Base-by-base conservation (phyloP, 208 protist species). In the Porcisia deanei region DNA sequence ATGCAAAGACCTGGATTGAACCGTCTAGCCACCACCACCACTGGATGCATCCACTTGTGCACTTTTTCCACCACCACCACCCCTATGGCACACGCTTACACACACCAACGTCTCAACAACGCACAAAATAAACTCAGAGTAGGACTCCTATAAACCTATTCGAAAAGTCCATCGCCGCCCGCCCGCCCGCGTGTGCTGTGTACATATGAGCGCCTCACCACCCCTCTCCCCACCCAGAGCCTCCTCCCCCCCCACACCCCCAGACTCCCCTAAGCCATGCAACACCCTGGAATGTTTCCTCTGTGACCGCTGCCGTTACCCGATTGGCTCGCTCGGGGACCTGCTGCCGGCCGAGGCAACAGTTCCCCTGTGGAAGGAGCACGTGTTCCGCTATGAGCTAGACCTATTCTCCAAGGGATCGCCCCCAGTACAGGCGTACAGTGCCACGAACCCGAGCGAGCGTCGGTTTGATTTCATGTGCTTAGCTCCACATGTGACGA, bases 341-440 rank as follows among this genome's bases (percentile, higher is more conserved):
- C 86, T 96, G 53, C 66, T 93, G 22, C 59, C 68, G 18, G 74
- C 84, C 14, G 82, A 82, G 45, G 87, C 72, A 14, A 34, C 69
- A 8, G 65, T 53, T 39, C 72, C 78, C 8, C 80, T 74, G 2
- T 92, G 89, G 84, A 59, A 47, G 53, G 61, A 79, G 18, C 88
- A 96, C 18, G 90, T 92, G 16, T 96, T 90, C 80, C 75, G 82
- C 49, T 96, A 96, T 73, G 86, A 94, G 59, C 73, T 94, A 20
- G 90, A 96, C 53, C 82, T 96, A 22, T 93, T 94, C 64, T 67
- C 59, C 3, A 87, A 87, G 18, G 82, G 78, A 1, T 52, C 72
- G 1, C 47, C 71, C 39, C 83, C 86, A 0, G 65, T 94, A 14
- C 93, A 91, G 82, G 86, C 83, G 52, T 97, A 95, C 84, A 94